Percentiles rank a stretch among this genome's conserved stretches.
Evolutionary conservation across 495 filamentous ascomycete species (phyloP).

Genomic region (Penicillium roqueforti): DNA sequence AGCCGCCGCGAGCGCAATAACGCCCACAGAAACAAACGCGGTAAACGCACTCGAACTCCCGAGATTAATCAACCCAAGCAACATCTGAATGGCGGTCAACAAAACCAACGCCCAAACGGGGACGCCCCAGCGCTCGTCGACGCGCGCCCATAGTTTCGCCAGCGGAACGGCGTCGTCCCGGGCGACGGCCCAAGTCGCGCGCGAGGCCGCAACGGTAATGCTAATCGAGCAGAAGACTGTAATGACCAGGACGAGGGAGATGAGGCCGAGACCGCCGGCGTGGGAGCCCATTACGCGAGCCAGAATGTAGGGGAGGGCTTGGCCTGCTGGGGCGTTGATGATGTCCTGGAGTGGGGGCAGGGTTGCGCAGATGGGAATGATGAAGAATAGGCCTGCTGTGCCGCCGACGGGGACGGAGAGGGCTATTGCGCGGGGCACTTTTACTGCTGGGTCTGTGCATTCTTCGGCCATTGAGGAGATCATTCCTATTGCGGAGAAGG

Average conservation of each 20-base stretch:
- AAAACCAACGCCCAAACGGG: constrained; percentile 37
- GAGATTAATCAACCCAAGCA: constrained; percentile 61
- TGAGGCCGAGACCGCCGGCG: constrained; percentile 45
- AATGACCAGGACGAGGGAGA: constrained; percentile 56
- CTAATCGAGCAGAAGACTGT: constrained; percentile 59
- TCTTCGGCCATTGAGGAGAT: constrained; percentile 52
- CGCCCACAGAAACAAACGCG: constrained; percentile 60
- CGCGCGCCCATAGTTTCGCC: constrained; percentile 30
- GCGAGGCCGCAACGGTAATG: constrained; percentile 56
- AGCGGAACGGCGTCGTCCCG: constrained; percentile 49
- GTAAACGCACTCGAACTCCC: constrained; percentile 57
- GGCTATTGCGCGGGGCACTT: constrained; percentile 44
- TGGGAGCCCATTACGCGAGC: constrained; percentile 43
- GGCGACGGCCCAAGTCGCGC: constrained; percentile 58
- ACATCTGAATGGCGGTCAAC: constrained; percentile 38
- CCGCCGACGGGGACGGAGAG: constrained; percentile 41
- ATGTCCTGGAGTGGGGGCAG: constrained; percentile 44
- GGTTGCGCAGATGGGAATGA: constrained; percentile 46
- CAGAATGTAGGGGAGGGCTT: constrained; percentile 48
- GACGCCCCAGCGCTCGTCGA: constrained; percentile 28
- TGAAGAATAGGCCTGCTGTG: constrained; percentile 44
- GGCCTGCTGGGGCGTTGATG: constrained; percentile 33
- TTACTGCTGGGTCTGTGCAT: constrained; percentile 39
- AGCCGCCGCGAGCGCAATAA: constrained; percentile 54
- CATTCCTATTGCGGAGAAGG: constrained; percentile 50